Evolutionary conservation across 805 yeast genomes (phyloP).

Genomic region (Metschnikowia shivogae): DNA sequence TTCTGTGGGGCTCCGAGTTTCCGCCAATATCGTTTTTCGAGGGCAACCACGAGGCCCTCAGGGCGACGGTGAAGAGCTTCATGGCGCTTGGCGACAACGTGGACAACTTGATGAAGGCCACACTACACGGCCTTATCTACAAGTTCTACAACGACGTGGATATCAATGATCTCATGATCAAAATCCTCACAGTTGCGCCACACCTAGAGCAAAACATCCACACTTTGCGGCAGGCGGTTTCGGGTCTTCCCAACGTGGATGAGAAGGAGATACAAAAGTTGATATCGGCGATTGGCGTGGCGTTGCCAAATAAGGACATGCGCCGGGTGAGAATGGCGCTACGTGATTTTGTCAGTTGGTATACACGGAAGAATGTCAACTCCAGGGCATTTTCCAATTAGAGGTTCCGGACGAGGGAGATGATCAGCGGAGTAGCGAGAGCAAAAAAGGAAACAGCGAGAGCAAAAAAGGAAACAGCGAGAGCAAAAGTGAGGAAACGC

Average conservation of each 20-base stretch:
- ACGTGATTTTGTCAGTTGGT: slow-evolving; percentile 80
- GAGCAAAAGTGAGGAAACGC: too few relatives aligned
- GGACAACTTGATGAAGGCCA: slow-evolving; percentile 45
- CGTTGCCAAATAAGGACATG: slow-evolving; percentile 64
- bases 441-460: too few relatives aligned
- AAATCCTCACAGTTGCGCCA: slow-evolving; percentile 51
- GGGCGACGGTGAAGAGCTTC: slow-evolving; percentile 49
- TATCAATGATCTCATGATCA: slow-evolving; percentile 68
- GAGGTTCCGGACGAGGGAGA: neutral
- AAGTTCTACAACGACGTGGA: slow-evolving; percentile 72
- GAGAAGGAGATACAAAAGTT: slow-evolving; percentile 66
- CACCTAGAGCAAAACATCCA: slow-evolving; percentile 38
- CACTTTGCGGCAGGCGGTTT: slow-evolving; percentile 63
- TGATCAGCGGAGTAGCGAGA: too few relatives aligned
- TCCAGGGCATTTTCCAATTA: slow-evolving; percentile 8
- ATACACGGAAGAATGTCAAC: slow-evolving; percentile 65
- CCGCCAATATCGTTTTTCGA: slow-evolving; percentile 74
- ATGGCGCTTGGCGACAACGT: slow-evolving; percentile 49
- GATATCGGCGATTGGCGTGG: slow-evolving; percentile 49
- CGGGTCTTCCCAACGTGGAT: slow-evolving; percentile 60
- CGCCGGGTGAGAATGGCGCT: slow-evolving; percentile 69
- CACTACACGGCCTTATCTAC: slow-evolving; percentile 65
- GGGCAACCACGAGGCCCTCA: slow-evolving; percentile 39
- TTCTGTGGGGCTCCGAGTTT: slow-evolving; percentile 77
- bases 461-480: too few relatives aligned